A percentile compares a stretch with the other conserved stretches of the same genome.
These are phyloP conservation scores for Erucastrum elatum DNA, from an alignment of 345 rosid genomes.

Conservation along the genomic window DNA sequence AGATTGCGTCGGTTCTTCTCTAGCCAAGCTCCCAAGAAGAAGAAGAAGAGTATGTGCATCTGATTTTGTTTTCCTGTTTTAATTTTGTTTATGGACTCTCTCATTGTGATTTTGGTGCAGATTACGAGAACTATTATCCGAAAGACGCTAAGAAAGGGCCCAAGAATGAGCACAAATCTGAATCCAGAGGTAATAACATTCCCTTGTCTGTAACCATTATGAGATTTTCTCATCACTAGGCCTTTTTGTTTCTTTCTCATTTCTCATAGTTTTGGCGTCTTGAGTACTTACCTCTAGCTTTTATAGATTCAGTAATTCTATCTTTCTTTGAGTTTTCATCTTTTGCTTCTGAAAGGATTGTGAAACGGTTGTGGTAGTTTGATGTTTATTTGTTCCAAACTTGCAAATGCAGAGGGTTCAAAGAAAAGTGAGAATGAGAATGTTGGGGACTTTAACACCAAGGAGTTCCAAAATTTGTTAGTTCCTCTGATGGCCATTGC, in stretches of 20 bases:
- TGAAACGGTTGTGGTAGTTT: slow-evolving; percentile 4
- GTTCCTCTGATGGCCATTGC: slow-evolving; percentile 57
- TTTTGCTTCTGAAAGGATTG: not conserved
- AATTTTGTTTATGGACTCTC: not conserved
- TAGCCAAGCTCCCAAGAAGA: slow-evolving; percentile 52
- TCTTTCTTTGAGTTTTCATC: not conserved
- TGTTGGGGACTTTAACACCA: slow-evolving; percentile 48
- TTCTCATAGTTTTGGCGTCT: not conserved
- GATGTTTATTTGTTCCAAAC: slow-evolving; percentile 11
- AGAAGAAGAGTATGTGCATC: slow-evolving; percentile 44
- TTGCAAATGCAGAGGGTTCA: slow-evolving; percentile 63
- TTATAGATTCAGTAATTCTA: not conserved
- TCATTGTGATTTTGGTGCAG: slow-evolving; percentile 43
- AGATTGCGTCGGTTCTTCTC: slow-evolving; percentile 63
- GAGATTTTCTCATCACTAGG: not conserved
- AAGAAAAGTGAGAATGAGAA: slow-evolving; percentile 55
- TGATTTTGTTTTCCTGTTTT: not conserved
- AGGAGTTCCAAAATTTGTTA: slow-evolving; percentile 50
- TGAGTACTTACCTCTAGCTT: not conserved
- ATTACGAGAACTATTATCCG: slow-evolving; percentile 77
- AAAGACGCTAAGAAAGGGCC: slow-evolving; percentile 51
- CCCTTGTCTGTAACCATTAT: not conserved
- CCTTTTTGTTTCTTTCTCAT: not conserved
- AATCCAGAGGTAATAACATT: slow-evolving; percentile 55
- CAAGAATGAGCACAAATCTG: slow-evolving; percentile 74